A percentile compares a stretch with the other conserved stretches of the same genome.
phyloP scores from a whole-genome alignment of 1,139 yeast genomes.

The Magnusiomyces tetraspermus region DNA sequence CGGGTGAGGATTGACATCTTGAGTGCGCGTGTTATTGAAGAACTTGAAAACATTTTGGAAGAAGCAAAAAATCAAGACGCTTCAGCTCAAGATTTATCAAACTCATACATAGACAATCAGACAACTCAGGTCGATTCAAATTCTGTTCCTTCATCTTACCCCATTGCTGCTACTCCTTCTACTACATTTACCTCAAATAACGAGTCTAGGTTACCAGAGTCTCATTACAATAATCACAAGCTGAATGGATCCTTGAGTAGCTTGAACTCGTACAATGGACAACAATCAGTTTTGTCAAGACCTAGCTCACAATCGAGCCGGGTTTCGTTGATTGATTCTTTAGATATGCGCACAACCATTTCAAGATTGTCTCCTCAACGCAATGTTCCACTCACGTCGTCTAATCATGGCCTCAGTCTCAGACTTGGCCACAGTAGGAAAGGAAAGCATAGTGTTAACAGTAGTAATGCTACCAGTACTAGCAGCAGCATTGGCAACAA shows the following conservation, averaged over 20 bases:
- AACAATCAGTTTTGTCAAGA: neutral
- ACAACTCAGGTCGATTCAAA: too few species aligned
- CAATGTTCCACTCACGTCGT: neutral
- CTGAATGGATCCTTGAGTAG: too few species aligned
- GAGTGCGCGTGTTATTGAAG: slow-evolving; percentile 72
- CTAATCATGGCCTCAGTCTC: too few species aligned
- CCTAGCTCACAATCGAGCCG: neutral
- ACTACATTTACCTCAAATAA: too few species aligned
- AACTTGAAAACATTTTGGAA: slow-evolving; percentile 38
- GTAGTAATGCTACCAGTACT: neutral
- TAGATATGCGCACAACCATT: slow-evolving; percentile 8
- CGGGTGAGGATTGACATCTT: slow-evolving; percentile 56
- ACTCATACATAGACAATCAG: too few species aligned
- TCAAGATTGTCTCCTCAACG: slow-evolving; percentile 1
- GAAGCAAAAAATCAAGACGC: neutral
- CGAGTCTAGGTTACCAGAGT: too few species aligned
- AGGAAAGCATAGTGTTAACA: neutral
- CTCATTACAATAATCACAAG: too few species aligned
- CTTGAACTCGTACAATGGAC: too few species aligned
- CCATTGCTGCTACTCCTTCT: too few species aligned
- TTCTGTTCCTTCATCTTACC: too few species aligned
- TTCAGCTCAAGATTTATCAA: too few species aligned
- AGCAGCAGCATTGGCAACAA: too few species aligned
- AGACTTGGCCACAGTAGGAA: neutral
- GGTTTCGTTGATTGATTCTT: slow-evolving; percentile 10